phyloP scores from a whole-genome alignment of 1,139 yeast species.

The Blastobotrys aristatus region DNA sequence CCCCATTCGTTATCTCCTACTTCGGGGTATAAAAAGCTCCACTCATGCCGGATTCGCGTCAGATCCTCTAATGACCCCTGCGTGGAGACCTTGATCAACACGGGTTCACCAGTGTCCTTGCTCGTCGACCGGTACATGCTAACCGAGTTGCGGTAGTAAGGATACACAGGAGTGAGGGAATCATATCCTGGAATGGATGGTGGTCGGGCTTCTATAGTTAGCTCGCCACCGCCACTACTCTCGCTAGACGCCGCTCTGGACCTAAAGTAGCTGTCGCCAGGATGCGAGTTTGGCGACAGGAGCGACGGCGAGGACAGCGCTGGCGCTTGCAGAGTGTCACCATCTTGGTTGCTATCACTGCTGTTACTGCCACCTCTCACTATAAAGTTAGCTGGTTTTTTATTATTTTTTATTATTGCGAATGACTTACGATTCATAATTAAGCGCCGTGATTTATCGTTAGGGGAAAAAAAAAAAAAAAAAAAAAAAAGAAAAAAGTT shows the following conservation, averaged over 20 bases:
- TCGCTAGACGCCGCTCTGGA: no score
- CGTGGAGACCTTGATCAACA: conserved; percentile 25
- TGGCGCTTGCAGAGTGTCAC: neutral
- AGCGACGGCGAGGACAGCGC: neutral
- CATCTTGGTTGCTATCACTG: no score
- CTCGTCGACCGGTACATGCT: conserved; percentile 27
- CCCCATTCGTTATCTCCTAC: conserved; percentile 10
- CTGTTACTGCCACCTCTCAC: no score
- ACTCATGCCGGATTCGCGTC: conserved; percentile 29
- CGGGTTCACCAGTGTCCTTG: conserved; percentile 19
- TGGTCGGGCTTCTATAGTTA: conserved; percentile 2
- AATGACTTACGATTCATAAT: no score
- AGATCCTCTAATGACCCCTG: conserved; percentile 28
- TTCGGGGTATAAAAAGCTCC: conserved; percentile 27
- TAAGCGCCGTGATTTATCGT: neutral
- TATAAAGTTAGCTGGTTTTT: no score
- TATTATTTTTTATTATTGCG: no score
- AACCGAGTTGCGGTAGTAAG: conserved; percentile 25
- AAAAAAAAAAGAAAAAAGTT: neutral
- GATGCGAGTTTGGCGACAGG: neutral
- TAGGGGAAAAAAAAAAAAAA: neutral
- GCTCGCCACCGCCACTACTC: neutral
- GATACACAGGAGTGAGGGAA: conserved; percentile 24
- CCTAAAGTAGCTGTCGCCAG: neutral
- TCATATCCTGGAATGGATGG: conserved; percentile 25